Evolutionary conservation across 169 alveolate genomes (phyloP).

Genomic region (Perkinsus olseni): DNA sequence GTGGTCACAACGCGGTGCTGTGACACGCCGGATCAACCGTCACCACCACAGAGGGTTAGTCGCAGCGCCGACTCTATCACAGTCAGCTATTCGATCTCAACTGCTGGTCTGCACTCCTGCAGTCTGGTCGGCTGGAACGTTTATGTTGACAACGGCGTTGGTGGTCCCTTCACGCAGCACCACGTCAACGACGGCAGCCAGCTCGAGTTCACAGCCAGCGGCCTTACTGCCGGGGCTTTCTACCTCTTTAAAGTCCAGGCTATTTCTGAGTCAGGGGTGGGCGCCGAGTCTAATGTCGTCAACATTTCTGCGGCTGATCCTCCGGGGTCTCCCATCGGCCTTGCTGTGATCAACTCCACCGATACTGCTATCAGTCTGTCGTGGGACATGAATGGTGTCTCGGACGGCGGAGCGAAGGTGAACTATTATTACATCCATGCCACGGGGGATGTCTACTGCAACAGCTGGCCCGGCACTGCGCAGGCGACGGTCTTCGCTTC

Average conservation of each 20-base stretch:
- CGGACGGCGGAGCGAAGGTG: not conserved
- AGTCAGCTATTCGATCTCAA: not conserved
- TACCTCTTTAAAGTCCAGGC: constrained; percentile 9
- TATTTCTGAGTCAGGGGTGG: not conserved
- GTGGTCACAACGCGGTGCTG: not conserved
- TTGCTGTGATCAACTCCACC: not conserved
- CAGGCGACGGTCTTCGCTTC: not conserved
- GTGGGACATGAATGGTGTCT: not conserved
- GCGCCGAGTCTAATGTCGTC: not conserved
- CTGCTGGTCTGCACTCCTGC: not conserved
- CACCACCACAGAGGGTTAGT: not conserved
- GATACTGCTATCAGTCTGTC: not conserved
- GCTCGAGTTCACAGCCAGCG: not conserved
- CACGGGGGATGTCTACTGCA: not conserved
- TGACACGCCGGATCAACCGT: not conserved
- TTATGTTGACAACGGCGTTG: not conserved
- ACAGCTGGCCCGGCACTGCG: not conserved
- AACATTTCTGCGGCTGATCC: not conserved
- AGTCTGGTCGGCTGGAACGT: not conserved
- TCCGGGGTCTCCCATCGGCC: not conserved
- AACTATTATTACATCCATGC: not conserved
- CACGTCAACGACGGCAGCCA: not conserved
- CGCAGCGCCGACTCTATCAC: not conserved
- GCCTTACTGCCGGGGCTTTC: not conserved
- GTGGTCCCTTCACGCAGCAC: not conserved